Evolutionary conservation across 768 basidiomycete genomes (phyloP).

Genomic region (Trametes sanguinea): DNA sequence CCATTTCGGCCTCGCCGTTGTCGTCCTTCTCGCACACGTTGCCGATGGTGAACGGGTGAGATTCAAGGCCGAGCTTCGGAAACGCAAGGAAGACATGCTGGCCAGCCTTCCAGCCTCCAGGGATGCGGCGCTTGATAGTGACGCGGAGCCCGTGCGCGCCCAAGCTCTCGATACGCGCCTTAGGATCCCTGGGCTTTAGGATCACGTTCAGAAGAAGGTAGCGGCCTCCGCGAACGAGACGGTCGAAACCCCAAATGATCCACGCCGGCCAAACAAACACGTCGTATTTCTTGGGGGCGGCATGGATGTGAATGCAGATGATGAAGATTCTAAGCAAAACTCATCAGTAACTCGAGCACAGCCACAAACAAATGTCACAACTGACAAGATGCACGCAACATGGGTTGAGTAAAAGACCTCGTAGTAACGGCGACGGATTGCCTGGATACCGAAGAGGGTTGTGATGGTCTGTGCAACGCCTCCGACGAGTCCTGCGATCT

Average conservation of each 20-base stretch:
- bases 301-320: slow-evolving; percentile 40
- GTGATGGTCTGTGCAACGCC: slow-evolving; percentile 39
- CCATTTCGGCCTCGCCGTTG: slow-evolving; percentile 40
- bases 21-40: slow-evolving; percentile 38
- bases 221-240: slow-evolving; percentile 41
- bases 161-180: slow-evolving; percentile 43
- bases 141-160: slow-evolving; percentile 47
- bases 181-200: slow-evolving; percentile 34
- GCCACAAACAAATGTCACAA: background rate
- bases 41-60: slow-evolving; percentile 53
- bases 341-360: too few species aligned
- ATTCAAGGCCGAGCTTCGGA: slow-evolving; percentile 47
- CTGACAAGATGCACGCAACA: slow-evolving; percentile 32
- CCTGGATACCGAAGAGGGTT: slow-evolving; percentile 41
- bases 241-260: slow-evolving; percentile 50
- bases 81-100: slow-evolving; percentile 52
- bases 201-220: slow-evolving; percentile 42
- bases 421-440: slow-evolving; percentile 42
- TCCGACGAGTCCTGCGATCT: slow-evolving; percentile 25
- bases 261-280: slow-evolving; percentile 49
- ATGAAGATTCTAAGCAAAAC: slow-evolving; percentile 39
- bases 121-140: slow-evolving; percentile 40
- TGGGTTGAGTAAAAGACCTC: slow-evolving; percentile 40
- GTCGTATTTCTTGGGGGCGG: slow-evolving; percentile 34
- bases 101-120: slow-evolving; percentile 48